Percentiles rank a stretch among this genome's conserved stretches.
Evolutionary conservation across 495 filamentous ascomycete genomes (phyloP).

Genomic region (Penicillium alfredii): DNA sequence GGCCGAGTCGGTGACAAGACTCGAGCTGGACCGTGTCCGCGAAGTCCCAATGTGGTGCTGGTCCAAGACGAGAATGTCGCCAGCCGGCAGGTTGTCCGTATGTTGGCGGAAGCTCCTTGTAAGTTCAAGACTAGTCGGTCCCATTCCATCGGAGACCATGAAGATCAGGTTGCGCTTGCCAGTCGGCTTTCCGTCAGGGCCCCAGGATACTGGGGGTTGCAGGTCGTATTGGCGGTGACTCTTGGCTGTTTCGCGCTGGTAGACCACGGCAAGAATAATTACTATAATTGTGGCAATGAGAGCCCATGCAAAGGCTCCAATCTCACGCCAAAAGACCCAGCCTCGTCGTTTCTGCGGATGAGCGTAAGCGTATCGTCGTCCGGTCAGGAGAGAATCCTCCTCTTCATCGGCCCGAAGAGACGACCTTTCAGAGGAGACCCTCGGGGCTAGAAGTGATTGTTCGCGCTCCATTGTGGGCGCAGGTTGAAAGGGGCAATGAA

Average conservation of each 20-base stretch:
- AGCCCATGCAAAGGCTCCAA: slow-evolving; percentile 81
- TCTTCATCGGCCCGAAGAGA: slow-evolving; percentile 49
- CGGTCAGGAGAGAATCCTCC: slow-evolving; percentile 62
- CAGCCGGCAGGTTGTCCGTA: slow-evolving; percentile 56
- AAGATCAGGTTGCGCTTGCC: slow-evolving; percentile 92
- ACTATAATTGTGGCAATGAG: slow-evolving; percentile 76
- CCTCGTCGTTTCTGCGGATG: slow-evolving; percentile 25
- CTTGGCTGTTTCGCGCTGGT: slow-evolving; percentile 55
- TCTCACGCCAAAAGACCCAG: slow-evolving; percentile 57
- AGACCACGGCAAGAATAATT: slow-evolving; percentile 67
- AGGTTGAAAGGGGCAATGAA: slow-evolving; percentile 1
- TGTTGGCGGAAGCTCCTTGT: slow-evolving; percentile 78
- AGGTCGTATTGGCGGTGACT: slow-evolving; percentile 14
- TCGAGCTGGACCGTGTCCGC: slow-evolving; percentile 73
- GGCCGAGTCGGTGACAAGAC: slow-evolving; percentile 87
- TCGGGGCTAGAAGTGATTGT: slow-evolving; percentile 40
- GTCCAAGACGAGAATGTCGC: slow-evolving; percentile 73
- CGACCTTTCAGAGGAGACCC: slow-evolving; percentile 40
- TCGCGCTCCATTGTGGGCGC: slow-evolving; percentile 35
- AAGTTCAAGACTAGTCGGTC: slow-evolving; percentile 78
- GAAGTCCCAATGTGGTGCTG: slow-evolving; percentile 82
- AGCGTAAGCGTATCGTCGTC: slow-evolving; percentile 36
- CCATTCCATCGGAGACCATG: slow-evolving; percentile 99
- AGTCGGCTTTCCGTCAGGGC: slow-evolving; percentile 43
- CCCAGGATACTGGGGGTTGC: slow-evolving; percentile 29